Evolutionary conservation across 495 filamentous ascomycete genomes (phyloP), one percentile per base, ranked within the genome.

Genomic region (Durotheca rogersii): DNA sequence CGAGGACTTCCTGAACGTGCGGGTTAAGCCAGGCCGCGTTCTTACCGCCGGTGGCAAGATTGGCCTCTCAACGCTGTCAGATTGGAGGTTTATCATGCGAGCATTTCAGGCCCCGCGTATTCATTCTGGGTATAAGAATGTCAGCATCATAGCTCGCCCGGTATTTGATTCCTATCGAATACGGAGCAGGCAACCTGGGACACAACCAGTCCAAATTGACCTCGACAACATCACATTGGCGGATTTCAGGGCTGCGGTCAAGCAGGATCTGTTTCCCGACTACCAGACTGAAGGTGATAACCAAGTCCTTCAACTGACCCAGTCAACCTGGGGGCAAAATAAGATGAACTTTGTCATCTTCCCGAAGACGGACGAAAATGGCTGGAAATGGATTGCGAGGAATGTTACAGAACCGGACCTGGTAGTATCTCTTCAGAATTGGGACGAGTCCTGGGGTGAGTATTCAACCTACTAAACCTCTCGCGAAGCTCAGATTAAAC

Each of bases 311-410:
- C 44, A 47, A 18, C 7, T 65, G 5, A 18, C 29, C 0, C 51
- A 58, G 21, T 12, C 31, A 4, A 46, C 34, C 18, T 55, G 40
- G 34, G 9, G 15, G 4, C 7, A n/a, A 7, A 56, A 53, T 21
- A 34, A 10, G 20, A 19, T 30, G 1, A 49, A 62, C 6, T 51
- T 62, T 20, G 47, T 20, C 4, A 47, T 65, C 3, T 36, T 11
- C 7, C 7, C 4, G 4, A 23, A 62, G 6, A 65, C 56, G n/a
- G 41, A 41, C 11, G 52, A 60, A 30, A 14, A 47, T 2, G 59
- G 41, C 12, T 65, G 62, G 62, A 25, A 35, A 32, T 55, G 52
- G 56, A 62, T 65, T 16, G 25, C 30, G 6, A 53, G 59, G 30
- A 51, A 47, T 12, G 51, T 65, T 14, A 52, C 56, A 1, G 59